These are phyloP conservation scores for Pythium apleroticum DNA, from an alignment of 352 stramenopile genomes.

Conservation along the genomic window DNA sequence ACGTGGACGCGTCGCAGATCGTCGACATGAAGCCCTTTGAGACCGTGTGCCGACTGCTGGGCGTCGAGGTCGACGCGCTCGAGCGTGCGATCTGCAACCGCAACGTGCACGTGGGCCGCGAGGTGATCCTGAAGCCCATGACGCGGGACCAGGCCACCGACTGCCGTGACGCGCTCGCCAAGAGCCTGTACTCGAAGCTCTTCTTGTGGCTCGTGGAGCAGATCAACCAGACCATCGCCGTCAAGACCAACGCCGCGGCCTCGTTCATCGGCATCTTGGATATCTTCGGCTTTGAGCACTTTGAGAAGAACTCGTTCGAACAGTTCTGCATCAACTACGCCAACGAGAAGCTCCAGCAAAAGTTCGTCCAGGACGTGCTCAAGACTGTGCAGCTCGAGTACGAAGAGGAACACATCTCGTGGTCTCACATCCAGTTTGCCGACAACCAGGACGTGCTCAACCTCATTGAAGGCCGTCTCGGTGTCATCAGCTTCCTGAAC, in stretches of 20 bases:
- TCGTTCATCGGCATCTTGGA: constrained; percentile 89
- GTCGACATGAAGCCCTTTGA: constrained; percentile 56
- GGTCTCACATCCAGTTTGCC: constrained; percentile 92
- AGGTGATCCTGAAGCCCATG: constrained; percentile 70
- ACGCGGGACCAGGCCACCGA: constrained; percentile 87
- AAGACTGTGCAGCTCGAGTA: constrained; percentile 90
- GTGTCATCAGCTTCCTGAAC: constrained; percentile 89
- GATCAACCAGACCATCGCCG: constrained; percentile 76
- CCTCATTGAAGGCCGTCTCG: constrained; percentile 83
- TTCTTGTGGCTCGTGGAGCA: constrained; percentile 96
- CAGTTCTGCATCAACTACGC: constrained; percentile 94
- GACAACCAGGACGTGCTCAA: constrained; percentile 89
- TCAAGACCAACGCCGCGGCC: constrained; percentile 48
- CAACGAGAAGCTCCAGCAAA: constrained; percentile 91
- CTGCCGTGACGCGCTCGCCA: constrained; percentile 93
- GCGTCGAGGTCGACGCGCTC: constrained; percentile 46
- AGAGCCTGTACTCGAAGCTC: constrained; percentile 94
- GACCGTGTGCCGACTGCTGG: constrained; percentile 51
- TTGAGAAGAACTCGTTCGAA: constrained; percentile 93
- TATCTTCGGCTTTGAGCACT: constrained; percentile 95
- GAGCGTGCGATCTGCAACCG: constrained; percentile 74
- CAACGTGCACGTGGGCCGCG: constrained; percentile 58
- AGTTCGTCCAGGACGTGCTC: constrained; percentile 90
- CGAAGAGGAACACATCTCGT: constrained; percentile 89
- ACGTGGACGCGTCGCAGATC: constrained; percentile 75